Evolutionary conservation across 2,329 filamentous ascomycete species (phyloP).

Genomic region (Trichoderma lentiforme): DNA sequence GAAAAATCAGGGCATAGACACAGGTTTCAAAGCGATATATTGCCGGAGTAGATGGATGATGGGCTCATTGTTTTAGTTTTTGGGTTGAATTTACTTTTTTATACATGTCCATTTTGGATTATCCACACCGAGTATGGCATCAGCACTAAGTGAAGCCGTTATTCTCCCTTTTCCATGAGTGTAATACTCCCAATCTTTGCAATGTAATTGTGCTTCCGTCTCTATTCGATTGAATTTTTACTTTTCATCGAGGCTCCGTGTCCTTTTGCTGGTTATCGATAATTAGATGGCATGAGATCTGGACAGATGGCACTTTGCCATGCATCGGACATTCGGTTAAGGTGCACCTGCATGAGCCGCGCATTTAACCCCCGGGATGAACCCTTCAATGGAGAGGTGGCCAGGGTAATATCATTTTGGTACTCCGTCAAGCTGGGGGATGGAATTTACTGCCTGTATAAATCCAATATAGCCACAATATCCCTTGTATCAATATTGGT

Average conservation of each 20-base stretch:
- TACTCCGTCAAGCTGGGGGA: neutral
- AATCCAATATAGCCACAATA: conserved; percentile 1
- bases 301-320: neutral
- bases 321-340: neutral
- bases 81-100: neutral
- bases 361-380: neutral
- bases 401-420: neutral
- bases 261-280: neutral
- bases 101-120: neutral
- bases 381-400: neutral
- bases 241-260: neutral
- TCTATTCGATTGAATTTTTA: neutral
- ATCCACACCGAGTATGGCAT: neutral
- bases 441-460: neutral
- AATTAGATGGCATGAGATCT: neutral
- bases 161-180: too few species aligned
- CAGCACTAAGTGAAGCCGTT: neutral
- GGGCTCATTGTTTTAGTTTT: neutral
- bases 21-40: neutral
- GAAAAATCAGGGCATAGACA: neutral
- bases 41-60: neutral
- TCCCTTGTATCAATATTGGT: neutral
- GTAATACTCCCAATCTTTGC: neutral
- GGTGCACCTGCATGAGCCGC: neutral
- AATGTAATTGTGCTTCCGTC: neutral